Evolutionary conservation across 257 asterid species (phyloP).

Genomic region (Solanum gracilifrons): DNA sequence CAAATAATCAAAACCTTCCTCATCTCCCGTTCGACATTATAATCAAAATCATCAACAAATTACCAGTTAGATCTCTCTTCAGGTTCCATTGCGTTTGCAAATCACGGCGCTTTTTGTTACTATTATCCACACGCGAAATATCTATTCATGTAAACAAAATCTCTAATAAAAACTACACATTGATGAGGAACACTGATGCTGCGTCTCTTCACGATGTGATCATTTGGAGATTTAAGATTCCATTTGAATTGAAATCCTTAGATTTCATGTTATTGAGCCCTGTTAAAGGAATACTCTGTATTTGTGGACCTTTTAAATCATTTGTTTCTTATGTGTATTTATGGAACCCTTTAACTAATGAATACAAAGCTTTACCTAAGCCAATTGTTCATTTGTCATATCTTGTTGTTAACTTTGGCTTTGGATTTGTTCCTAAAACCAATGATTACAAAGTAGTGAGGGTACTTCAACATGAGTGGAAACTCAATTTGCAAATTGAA

Average conservation of each 20-base stretch:
- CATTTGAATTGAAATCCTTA: neutral
- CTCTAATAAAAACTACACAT: neutral
- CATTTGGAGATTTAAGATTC: neutral
- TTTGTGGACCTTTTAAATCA: neutral
- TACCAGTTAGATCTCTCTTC: neutral
- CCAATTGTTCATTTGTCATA: neutral
- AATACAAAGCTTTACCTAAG: neutral
- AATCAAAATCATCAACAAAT: neutral
- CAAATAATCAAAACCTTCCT: neutral
- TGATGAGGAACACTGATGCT: neutral
- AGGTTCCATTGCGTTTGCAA: neutral
- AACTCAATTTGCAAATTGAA: accelerated
- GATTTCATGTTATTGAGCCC: neutral
- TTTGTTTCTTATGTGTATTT: neutral
- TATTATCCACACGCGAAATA: neutral
- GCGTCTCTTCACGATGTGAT: neutral
- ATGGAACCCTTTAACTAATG: neutral
- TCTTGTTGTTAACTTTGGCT: neutral
- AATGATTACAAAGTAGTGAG: neutral
- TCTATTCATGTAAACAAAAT: neutral
- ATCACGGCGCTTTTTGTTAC: neutral
- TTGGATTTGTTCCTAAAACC: neutral
- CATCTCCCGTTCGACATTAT: neutral
- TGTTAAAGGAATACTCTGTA: neutral
- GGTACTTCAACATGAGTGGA: neutral